Evolutionary conservation across 1,284 basidiomycete species (phyloP), one percentile per base, ranked within the genome.

Genomic region (Microbotryum saponariae): DNA sequence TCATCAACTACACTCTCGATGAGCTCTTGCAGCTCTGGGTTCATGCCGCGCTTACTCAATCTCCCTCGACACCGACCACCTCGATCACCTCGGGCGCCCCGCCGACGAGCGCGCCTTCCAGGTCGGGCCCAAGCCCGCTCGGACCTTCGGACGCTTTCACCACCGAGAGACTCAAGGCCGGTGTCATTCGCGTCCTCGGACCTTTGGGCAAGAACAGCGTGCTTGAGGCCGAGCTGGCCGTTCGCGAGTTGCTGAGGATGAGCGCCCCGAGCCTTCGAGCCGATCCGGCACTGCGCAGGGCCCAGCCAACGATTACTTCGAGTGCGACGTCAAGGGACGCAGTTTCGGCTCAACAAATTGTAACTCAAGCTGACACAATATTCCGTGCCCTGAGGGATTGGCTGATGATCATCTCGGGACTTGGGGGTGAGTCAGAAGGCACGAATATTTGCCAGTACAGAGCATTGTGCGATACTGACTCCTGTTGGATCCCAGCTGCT

Each of bases 201-300:
- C 86, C 88, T 21, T 79, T 93, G 46, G 91, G 89, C 37, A 89
- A 92, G 76, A 87, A 91, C 72, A 89, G 90, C 6, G 78, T 93
- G n/a, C 78, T 90, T 50, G 91, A 94, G 77, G 91, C 91, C 0
- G 91, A 96, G 73, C 79, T 96, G 54, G 91, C 66, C 2, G 47
- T 68, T 3, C 37, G 61, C 7, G 66, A 68, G 46, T 49, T 62
- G 5, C 44, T 66, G 3, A 52, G 56, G 1, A 25, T 58, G 33
- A 54, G 51, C 1, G 27, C 49, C 6, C 61, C 1, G 5, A 54
- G 51, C 9, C 18, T 63, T 37, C 42, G 58, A 23, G 60, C 42
- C 2, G 65, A 64, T 23, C 45, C 31, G 10, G 62, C 64, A 10
- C 49, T 66, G 18, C 48, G 54, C 42, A 60, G 56, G 45, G 37